These are phyloP conservation scores for Lasiosphaeris hirsuta DNA, from an alignment of 495 filamentous ascomycete genomes.

Conservation along the genomic window DNA sequence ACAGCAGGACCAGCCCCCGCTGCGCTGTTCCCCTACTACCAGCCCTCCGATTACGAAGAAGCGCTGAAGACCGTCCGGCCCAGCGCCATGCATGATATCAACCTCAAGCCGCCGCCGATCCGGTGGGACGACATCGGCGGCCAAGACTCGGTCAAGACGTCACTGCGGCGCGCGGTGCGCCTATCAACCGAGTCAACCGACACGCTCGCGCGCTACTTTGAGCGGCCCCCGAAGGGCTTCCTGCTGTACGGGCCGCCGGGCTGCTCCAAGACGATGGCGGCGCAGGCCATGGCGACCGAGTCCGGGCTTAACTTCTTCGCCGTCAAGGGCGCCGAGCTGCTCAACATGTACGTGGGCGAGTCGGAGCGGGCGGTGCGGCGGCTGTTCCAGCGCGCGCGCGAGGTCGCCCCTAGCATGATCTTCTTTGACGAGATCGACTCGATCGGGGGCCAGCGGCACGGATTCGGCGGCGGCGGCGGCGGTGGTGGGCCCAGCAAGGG, in stretches of 20 bases:
- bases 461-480: slow-evolving; percentile 23
- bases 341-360: slow-evolving; percentile 98
- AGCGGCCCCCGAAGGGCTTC: slow-evolving; percentile 68
- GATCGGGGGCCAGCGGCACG: slow-evolving; percentile 71
- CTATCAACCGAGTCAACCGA: slow-evolving; percentile 48
- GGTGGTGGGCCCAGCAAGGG: background rate
- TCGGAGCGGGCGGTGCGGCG: slow-evolving; percentile 86
- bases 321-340: slow-evolving; percentile 91
- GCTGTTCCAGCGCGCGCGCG: slow-evolving; percentile 81
- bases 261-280: slow-evolving; percentile 92
- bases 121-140: slow-evolving; percentile 90
- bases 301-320: slow-evolving; percentile 91
- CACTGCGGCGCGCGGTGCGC: slow-evolving; percentile 34
- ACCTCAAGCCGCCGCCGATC: slow-evolving; percentile 82
- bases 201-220: slow-evolving; percentile 49
- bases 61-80: slow-evolving; percentile 56
- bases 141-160: slow-evolving; percentile 73
- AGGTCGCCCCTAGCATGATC: slow-evolving; percentile 86
- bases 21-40: slow-evolving; percentile 6
- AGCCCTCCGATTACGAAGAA: slow-evolving; percentile 42
- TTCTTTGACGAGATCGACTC: slow-evolving; percentile 99
- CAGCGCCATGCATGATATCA: slow-evolving; percentile 86
- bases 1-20: background rate
- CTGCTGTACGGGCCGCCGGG: slow-evolving; percentile 93
- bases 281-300: slow-evolving; percentile 89